Conservation (phyloP, 2,329 filamentous ascomycete species). For the Ascosphaera apis region DNA sequence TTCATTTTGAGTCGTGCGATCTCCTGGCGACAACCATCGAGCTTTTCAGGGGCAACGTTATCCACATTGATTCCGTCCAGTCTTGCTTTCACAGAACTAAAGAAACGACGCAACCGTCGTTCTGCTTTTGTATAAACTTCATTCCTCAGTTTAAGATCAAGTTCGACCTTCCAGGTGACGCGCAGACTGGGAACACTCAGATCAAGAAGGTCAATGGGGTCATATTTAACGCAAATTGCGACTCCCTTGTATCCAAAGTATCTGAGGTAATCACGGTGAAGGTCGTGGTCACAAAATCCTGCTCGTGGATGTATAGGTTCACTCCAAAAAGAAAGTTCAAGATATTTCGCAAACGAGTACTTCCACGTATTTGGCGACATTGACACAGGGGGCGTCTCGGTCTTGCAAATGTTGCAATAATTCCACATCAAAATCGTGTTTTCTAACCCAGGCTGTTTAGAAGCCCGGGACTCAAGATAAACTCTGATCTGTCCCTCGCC, state of each 20-base stretch:
- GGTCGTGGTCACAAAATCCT: conserved; percentile 67
- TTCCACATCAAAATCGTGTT: conserved; percentile 94
- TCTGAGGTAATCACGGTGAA: conserved; percentile 74
- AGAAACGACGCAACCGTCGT: conserved; percentile 65
- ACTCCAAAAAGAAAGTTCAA: conserved; percentile 96
- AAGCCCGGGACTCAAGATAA: conserved; percentile 55
- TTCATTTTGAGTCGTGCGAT: conserved; percentile 57
- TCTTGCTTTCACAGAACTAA: conserved; percentile 60
- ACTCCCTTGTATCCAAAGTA: conserved; percentile 81
- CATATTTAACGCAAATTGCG: conserved; percentile 74
- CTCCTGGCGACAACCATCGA: conserved; percentile 58
- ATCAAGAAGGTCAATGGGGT: conserved; percentile 77
- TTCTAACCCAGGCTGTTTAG: conserved; percentile 39
- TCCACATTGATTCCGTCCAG: conserved; percentile 79
- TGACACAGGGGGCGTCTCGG: conserved; percentile 66
- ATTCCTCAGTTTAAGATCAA: conserved; percentile 80
- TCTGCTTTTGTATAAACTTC: conserved; percentile 66
- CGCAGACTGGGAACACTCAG: conserved; percentile 76
- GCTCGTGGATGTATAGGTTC: conserved; percentile 52
- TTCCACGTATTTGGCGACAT: conserved; percentile 96
- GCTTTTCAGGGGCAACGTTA: conserved; percentile 69
- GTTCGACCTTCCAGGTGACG: conserved; percentile 94
- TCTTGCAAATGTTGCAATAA: conserved; percentile 74
- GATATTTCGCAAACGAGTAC: conserved; percentile 93
- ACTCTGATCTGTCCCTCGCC: conserved; percentile 84